Percentiles rank a stretch among this genome's conserved stretches.
phyloP scores from a whole-genome alignment of 2,329 filamentous ascomycete genomes.

The Cercospora nicotianae region DNA sequence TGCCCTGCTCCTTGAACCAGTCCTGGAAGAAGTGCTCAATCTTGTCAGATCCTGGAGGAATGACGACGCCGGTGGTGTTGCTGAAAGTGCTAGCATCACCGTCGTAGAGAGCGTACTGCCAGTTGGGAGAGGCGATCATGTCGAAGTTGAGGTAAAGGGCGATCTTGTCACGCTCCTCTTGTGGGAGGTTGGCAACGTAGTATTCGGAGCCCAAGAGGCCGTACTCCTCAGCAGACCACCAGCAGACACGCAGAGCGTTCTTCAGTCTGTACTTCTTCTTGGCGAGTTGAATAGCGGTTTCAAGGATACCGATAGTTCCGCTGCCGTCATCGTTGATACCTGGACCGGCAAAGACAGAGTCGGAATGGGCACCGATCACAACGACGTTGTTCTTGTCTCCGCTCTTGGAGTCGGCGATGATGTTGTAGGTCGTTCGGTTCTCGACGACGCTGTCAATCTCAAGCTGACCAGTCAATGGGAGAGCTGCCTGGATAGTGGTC shows the following conservation, averaged over 20 bases:
- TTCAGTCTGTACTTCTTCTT: slow-evolving; percentile 64
- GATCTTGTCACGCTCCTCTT: slow-evolving; percentile 58
- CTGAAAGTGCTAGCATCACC: slow-evolving; percentile 55
- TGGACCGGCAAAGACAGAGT: slow-evolving; percentile 61
- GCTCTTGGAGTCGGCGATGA: slow-evolving; percentile 60
- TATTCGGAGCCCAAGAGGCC: slow-evolving; percentile 61
- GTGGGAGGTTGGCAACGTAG: slow-evolving; percentile 50
- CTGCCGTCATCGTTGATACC: slow-evolving; percentile 80
- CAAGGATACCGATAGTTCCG: slow-evolving; percentile 62
- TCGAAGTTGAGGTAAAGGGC: slow-evolving; percentile 70
- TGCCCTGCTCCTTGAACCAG: slow-evolving; percentile 63
- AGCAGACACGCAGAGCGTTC: slow-evolving; percentile 67
- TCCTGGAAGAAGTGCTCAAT: slow-evolving; percentile 66
- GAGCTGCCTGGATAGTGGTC: slow-evolving; percentile 54
- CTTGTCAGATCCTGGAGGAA: slow-evolving; percentile 64
- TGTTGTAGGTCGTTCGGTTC: slow-evolving; percentile 54
- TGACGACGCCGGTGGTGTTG: slow-evolving; percentile 49
- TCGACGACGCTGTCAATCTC: slow-evolving; percentile 49
- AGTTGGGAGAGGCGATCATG: slow-evolving; percentile 68
- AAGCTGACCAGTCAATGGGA: slow-evolving; percentile 47
- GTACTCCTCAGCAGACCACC: slow-evolving; percentile 65
- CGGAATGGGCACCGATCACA: slow-evolving; percentile 61
- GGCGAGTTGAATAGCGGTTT: slow-evolving; percentile 61
- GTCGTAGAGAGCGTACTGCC: slow-evolving; percentile 57
- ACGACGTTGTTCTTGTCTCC: slow-evolving; percentile 62